Evolutionary conservation across 2,329 filamentous ascomycete genomes (phyloP), one percentile per base, ranked within the genome.

Genomic region (Colletotrichum truncatum): DNA sequence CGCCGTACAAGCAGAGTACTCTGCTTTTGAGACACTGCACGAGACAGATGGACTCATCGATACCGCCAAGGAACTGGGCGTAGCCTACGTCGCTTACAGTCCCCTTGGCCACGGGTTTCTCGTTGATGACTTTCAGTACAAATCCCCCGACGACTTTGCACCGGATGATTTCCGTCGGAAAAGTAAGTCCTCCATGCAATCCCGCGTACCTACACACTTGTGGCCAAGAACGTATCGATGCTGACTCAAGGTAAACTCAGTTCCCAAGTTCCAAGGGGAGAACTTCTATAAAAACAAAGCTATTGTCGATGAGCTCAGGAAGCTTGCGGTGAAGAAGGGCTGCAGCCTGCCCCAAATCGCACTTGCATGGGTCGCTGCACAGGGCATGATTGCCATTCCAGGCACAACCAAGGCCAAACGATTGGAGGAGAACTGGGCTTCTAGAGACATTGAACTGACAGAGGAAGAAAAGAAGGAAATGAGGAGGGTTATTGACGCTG

Each of bases 101-200:
- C 82, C 82, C 0, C 70, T 84, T 0, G 81, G 81, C 1, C 80
- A 83, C 34, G 82, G 82, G 12, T 82, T 80, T 79, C 76, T 84
- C 1, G 80, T 82, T 0, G 80, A 83, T 53, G 70, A 80, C 65
- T 82, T 82, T 52, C 59, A 72, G 3, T 81, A 73, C 69, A 76
- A 81, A 53, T 73, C 74, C 0, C 81, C 81, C 0, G 81, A 82
- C 7, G 83, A 86, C 64, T 84, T 86, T 69, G 71, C 75, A 0
- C 70, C 73, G 0, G 68, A 75, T 62, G 81, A 83, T 64, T 82
- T 81, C 69, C 76, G 80, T 12, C 75, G 80, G 5, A 73, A 34
- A 1, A 66, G 78, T 80, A 57, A 67, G 75, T 73, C n/a, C n/a
- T n/a, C n/a, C n/a, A n/a, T n/a, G n/a, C n/a, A n/a, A n/a, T n/a